phyloP scores from a whole-genome alignment of 2,329 filamentous ascomycete species.

The Emmonsiellopsis sp. region DNA sequence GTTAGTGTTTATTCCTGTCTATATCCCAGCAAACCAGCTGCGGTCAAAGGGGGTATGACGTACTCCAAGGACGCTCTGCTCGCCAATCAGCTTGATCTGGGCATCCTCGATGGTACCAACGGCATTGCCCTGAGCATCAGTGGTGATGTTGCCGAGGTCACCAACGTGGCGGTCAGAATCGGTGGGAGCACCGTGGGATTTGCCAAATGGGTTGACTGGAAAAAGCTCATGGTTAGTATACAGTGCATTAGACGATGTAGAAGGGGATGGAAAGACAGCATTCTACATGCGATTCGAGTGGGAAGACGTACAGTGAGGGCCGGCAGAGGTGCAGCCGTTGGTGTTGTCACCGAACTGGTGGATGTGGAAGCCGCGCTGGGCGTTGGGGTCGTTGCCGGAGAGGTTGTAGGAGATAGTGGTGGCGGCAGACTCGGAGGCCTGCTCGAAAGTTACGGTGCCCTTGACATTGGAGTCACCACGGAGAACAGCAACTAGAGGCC shows the following conservation, averaged over 20 bases:
- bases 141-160: slow-evolving; percentile 95
- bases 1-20: not conserved
- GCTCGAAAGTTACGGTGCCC: slow-evolving; percentile 92
- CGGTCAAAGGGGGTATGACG: slow-evolving; percentile 18
- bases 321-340: slow-evolving; percentile 98
- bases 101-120: slow-evolving; percentile 72
- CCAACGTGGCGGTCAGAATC: slow-evolving; percentile 89
- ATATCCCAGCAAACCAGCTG: not conserved
- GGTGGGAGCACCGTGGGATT: slow-evolving; percentile 79
- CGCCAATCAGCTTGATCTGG: slow-evolving; percentile 89
- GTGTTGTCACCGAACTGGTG: slow-evolving; percentile 99
- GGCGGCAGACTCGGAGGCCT: slow-evolving; percentile 68
- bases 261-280: not conserved
- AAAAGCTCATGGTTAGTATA: not conserved
- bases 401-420: slow-evolving; percentile 92
- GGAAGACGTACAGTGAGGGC: slow-evolving; percentile 75
- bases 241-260: not conserved
- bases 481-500: slow-evolving; percentile 72
- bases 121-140: slow-evolving; percentile 83
- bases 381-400: slow-evolving; percentile 83
- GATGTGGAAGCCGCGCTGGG: slow-evolving; percentile 96
- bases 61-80: slow-evolving; percentile 90
- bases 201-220: slow-evolving; percentile 86
- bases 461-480: slow-evolving; percentile 95
- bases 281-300: not conserved